Evolutionary conservation across 805 yeast genomes (phyloP).

Genomic region (Saccharomycopsis amapae): DNA sequence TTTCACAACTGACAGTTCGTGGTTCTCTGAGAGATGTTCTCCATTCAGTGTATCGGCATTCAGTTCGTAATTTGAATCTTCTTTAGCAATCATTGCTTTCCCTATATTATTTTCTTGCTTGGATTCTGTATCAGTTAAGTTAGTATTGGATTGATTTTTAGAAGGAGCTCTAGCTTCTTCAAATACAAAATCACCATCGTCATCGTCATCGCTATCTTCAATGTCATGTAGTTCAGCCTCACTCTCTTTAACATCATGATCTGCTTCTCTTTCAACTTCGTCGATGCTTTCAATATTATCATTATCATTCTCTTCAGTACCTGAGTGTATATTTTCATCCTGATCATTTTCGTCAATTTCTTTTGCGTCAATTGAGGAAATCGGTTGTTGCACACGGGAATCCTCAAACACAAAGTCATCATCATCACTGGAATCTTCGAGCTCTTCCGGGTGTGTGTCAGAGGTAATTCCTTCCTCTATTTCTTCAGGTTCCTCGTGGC

Average conservation of each 20-base stretch:
- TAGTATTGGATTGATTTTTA: not conserved
- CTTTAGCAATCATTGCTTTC: not conserved
- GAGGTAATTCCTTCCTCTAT: not conserved
- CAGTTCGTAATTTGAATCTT: not conserved
- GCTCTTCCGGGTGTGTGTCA: too few species aligned
- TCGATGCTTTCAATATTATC: not conserved
- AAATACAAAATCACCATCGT: conserved; percentile 1
- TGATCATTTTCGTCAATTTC: not conserved
- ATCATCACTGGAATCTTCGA: not conserved
- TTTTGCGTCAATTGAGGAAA: not conserved
- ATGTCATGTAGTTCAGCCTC: not conserved
- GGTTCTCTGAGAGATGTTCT: not conserved
- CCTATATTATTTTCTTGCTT: not conserved
- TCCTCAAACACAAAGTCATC: not conserved
- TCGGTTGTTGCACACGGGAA: not conserved
- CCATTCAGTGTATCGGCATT: not conserved
- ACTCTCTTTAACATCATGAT: not conserved
- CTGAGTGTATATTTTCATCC: not conserved
- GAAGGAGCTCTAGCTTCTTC: not conserved
- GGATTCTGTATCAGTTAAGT: not conserved
- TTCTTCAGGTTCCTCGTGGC: not conserved
- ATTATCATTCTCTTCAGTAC: not conserved
- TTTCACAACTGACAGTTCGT: not conserved
- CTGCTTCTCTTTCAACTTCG: not conserved
- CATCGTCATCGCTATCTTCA: not conserved